phyloP scores from a whole-genome alignment of 257 asterid genomes.

The Solanum lycopersicoides region DNA sequence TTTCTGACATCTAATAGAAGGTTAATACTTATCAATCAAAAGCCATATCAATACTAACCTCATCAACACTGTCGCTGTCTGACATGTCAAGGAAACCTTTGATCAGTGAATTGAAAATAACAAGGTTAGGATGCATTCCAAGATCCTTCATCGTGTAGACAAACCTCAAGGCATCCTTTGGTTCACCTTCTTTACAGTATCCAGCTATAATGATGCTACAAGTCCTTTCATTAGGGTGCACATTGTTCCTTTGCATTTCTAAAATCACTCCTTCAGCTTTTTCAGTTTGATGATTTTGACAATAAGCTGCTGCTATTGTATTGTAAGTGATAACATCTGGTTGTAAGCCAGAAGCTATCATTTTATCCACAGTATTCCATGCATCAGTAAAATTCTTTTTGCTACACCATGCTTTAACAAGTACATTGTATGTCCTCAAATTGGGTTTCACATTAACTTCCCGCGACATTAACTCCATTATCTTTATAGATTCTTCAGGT shows the following conservation, averaged over 20 bases:
- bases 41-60: conserved; percentile 29
- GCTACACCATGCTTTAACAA: conserved; percentile 59
- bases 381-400: conserved; percentile 39
- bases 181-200: conserved; percentile 57
- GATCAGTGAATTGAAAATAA: conserved; percentile 54
- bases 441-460: conserved; percentile 49
- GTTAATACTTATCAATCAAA: neutral
- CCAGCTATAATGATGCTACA: conserved; percentile 53
- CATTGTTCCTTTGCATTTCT: conserved; percentile 48
- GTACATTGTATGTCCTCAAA: conserved; percentile 51
- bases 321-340: conserved; percentile 57
- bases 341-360: conserved; percentile 40
- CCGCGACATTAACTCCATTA: conserved; percentile 41
- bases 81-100: conserved; percentile 43
- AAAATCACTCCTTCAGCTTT: conserved; percentile 41
- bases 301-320: conserved; percentile 47
- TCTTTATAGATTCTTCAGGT: conserved; percentile 49
- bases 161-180: conserved; percentile 48
- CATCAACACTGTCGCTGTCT: conserved; percentile 45
- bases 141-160: conserved; percentile 52
- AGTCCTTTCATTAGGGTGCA: conserved; percentile 55
- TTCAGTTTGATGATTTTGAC: conserved; percentile 29
- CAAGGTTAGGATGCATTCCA: conserved; percentile 39
- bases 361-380: conserved; percentile 34
- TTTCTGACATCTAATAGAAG: neutral